Evolutionary conservation across 768 basidiomycete species (phyloP).

Genomic region (Tephrocybe sp.): DNA sequence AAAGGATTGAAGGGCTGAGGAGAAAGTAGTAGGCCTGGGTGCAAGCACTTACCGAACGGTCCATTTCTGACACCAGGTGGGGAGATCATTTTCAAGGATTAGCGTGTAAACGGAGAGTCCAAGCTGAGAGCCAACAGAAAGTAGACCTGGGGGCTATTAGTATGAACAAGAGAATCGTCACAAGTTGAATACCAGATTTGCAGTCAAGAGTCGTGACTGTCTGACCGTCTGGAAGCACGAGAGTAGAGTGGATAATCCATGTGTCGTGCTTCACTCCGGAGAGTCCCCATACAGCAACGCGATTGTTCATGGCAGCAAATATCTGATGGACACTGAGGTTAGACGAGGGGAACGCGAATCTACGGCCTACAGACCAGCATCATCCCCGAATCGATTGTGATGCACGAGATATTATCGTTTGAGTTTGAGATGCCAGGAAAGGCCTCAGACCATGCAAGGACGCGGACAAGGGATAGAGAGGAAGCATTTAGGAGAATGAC

Average conservation of each 20-base stretch:
- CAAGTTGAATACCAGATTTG: constrained; percentile 56
- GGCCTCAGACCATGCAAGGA: constrained; percentile 78
- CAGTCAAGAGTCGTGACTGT: constrained; percentile 64
- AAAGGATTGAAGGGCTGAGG: not conserved
- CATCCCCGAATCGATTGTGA: constrained; percentile 75
- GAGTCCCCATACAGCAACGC: constrained; percentile 77
- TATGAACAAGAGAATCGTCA: constrained; percentile 5
- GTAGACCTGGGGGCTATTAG: constrained; percentile 54
- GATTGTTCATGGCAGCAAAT: constrained; percentile 64
- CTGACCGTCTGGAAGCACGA: constrained; percentile 56
- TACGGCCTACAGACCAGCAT: constrained; percentile 62
- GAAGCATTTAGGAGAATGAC: constrained; percentile 72
- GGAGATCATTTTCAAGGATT: constrained; percentile 77
- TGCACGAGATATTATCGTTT: constrained; percentile 48
- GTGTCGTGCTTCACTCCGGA: constrained; percentile 59
- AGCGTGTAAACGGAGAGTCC: constrained; percentile 74
- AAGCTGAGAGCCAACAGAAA: constrained; percentile 62
- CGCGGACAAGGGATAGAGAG: constrained; percentile 59
- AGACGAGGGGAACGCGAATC: constrained; percentile 14
- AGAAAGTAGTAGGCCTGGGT: not conserved
- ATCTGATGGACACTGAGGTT: constrained; percentile 44
- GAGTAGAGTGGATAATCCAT: constrained; percentile 82
- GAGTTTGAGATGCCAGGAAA: constrained; percentile 58
- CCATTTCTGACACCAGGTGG: constrained; percentile 85
- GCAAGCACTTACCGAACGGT: constrained; percentile 44